A percentile compares a stretch with the other conserved stretches of the same genome.
phyloP scores from a whole-genome alignment of 768 basidiomycete species.

The Leccinum variicolor region DNA sequence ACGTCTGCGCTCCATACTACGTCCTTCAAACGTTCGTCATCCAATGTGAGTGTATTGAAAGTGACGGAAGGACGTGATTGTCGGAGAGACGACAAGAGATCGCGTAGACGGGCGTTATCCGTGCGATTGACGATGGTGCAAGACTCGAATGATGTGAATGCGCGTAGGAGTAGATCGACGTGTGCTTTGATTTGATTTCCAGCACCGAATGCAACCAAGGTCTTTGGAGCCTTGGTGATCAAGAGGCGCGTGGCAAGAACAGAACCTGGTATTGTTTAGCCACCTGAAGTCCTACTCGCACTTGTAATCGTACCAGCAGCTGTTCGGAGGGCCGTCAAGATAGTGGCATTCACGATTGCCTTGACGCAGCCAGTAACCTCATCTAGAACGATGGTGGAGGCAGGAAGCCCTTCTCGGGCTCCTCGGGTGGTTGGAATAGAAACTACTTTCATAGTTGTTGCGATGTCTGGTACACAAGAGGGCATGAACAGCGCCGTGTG shows the following conservation, averaged over 20 bases:
- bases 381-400: conserved; percentile 72
- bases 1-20: conserved; percentile 34
- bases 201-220: conserved; percentile 65
- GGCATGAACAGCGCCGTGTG: conserved; percentile 85
- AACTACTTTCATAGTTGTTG: conserved; percentile 78
- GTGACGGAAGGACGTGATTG: conserved; percentile 23
- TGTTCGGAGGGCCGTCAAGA: conserved; percentile 76
- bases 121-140: conserved; percentile 68
- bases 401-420: conserved; percentile 62
- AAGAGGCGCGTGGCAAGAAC: conserved; percentile 61
- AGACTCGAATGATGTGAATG: conserved; percentile 48
- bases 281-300: background rate
- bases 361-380: conserved; percentile 65
- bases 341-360: conserved; percentile 74
- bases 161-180: conserved; percentile 54
- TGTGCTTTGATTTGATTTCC: conserved; percentile 71
- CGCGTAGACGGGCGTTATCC: conserved; percentile 42
- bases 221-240: conserved; percentile 37
- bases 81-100: conserved; percentile 34
- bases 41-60: conserved; percentile 10
- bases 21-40: conserved; percentile 8
- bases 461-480: conserved; percentile 49
- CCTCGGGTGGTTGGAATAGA: conserved; percentile 53
- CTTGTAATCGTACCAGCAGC: conserved; percentile 59
- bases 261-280: conserved; percentile 46